Evolutionary conservation across 768 basidiomycete genomes (phyloP).

Genomic region (Hericium erinaceus): DNA sequence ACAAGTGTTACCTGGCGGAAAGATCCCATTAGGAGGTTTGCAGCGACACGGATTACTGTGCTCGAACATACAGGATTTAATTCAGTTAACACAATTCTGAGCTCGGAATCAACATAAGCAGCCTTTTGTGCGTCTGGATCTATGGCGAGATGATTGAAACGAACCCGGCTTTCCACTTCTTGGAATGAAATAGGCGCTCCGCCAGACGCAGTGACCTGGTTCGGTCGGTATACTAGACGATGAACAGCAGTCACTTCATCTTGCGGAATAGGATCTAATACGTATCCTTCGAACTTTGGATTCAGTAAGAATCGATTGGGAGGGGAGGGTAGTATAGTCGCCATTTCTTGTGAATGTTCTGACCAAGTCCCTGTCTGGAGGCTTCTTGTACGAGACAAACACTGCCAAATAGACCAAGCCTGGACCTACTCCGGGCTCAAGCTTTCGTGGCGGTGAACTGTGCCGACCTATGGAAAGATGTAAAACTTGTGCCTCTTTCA

Average conservation of each 20-base stretch:
- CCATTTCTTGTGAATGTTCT: no score
- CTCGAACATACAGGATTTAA: slow-evolving; percentile 43
- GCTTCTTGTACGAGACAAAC: neutral
- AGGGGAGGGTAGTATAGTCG: neutral
- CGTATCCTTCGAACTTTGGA: slow-evolving; percentile 82
- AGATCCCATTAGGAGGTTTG: neutral
- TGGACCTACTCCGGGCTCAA: no score
- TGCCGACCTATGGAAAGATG: no score
- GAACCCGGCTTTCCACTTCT: slow-evolving; percentile 77
- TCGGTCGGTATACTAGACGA: slow-evolving; percentile 35
- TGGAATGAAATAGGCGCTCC: slow-evolving; percentile 60
- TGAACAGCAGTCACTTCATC: slow-evolving; percentile 45
- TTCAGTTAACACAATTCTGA: slow-evolving; percentile 50
- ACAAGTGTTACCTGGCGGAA: slow-evolving; percentile 33
- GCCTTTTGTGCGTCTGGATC: slow-evolving; percentile 37
- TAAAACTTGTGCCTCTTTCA: no score
- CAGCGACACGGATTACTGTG: neutral
- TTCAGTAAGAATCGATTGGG: slow-evolving; percentile 49
- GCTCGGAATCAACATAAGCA: slow-evolving; percentile 60
- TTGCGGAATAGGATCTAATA: slow-evolving; percentile 51
- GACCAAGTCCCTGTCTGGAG: no score
- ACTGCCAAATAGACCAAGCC: no score
- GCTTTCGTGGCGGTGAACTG: no score
- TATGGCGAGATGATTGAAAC: slow-evolving; percentile 70
- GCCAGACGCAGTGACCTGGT: slow-evolving; percentile 50